Conservation (phyloP, 495 filamentous ascomycete genomes). For the Neurospora sp. region DNA sequence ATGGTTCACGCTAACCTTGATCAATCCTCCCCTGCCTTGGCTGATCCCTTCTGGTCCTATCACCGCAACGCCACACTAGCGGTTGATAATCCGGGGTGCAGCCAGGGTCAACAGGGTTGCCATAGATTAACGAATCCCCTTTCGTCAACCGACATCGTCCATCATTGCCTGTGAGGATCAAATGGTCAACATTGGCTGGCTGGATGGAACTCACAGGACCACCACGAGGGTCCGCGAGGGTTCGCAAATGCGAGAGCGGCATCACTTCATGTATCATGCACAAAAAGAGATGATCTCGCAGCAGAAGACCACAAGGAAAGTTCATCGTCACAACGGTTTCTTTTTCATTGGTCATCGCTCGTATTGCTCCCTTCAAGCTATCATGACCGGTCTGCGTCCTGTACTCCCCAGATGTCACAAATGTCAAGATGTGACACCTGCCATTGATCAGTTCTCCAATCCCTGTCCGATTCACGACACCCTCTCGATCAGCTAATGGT, state of each 20-base stretch:
- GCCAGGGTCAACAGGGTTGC: neutral
- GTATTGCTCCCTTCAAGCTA: neutral
- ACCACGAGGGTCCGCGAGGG: neutral
- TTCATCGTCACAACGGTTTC: neutral
- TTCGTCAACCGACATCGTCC: neutral
- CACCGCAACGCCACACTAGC: neutral
- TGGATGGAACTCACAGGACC: neutral
- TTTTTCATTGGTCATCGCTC: neutral
- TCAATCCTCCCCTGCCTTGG: neutral
- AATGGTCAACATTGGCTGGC: neutral
- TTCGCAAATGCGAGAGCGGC: neutral
- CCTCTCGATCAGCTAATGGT: neutral
- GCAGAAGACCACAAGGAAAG: neutral
- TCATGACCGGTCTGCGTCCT: neutral
- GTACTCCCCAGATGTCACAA: neutral
- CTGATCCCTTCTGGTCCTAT: neutral
- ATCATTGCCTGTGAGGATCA: neutral
- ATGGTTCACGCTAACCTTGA: neutral
- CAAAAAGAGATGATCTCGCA: neutral
- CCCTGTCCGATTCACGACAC: neutral
- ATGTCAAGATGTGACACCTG: neutral
- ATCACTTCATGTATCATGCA: neutral
- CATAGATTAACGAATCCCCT: neutral
- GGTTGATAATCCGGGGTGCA: neutral
- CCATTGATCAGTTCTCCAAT: neutral